Evolutionary conservation across 495 filamentous ascomycete species (phyloP).

Genomic region (Xylaria castorea): DNA sequence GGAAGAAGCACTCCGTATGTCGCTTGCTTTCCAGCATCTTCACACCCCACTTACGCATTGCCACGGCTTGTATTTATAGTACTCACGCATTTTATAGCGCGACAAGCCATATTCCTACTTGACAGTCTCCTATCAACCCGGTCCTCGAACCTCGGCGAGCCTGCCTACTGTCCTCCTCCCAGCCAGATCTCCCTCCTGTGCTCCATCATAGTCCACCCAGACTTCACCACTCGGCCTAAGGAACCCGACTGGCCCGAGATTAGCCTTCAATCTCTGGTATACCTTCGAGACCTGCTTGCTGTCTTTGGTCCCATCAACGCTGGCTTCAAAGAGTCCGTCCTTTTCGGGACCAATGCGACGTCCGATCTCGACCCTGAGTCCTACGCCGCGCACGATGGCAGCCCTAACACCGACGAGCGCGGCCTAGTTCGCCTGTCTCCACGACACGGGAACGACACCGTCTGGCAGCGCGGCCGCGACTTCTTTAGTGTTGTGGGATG

Average conservation of each 20-base stretch:
- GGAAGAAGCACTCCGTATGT: constrained; percentile 75
- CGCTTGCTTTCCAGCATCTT: not conserved
- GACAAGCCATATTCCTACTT: constrained; percentile 72
- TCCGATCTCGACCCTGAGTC: constrained; percentile 34
- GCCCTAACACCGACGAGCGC: constrained; percentile 47
- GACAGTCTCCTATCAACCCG: constrained; percentile 63
- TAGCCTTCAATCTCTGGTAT: constrained; percentile 47
- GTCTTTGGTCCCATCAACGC: constrained; percentile 52
- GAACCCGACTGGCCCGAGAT: constrained; percentile 45
- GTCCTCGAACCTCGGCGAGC: constrained; percentile 42
- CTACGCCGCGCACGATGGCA: constrained; percentile 36
- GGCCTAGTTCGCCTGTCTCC: constrained; percentile 61
- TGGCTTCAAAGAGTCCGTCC: constrained; percentile 45
- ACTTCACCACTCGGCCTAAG: constrained; percentile 59
- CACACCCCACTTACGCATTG: not conserved
- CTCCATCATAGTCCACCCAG: constrained; percentile 74
- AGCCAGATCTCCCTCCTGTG: constrained; percentile 70
- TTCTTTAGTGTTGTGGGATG: constrained; percentile 93
- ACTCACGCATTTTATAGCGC: constrained; percentile 54
- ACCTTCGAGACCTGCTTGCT: constrained; percentile 48
- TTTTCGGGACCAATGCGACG: constrained; percentile 31
- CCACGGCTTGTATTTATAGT: constrained; percentile 1
- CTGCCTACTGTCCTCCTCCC: constrained; percentile 54
- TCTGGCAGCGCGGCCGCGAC: constrained; percentile 78
- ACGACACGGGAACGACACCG: constrained; percentile 57